Base-by-base conservation (phyloP, 768 basidiomycete species). In the Candolleomyces eurysporus region DNA sequence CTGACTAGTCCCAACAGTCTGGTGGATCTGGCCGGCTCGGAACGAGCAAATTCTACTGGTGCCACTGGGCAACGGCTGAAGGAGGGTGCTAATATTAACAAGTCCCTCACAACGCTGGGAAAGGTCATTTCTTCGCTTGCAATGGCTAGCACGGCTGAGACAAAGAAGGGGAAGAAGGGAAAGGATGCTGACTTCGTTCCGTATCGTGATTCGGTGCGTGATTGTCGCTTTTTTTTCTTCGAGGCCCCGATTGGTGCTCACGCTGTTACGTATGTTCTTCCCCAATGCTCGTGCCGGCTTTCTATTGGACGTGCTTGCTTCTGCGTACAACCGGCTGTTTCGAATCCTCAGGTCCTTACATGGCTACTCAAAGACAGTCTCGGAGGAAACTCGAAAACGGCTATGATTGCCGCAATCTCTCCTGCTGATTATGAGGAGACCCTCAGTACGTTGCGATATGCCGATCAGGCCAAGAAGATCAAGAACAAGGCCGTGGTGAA, bases 381-480 rank as follows among this genome's bases (percentile, higher is more conserved):
- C 57, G 97, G 97, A 21, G 97, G 93, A 6, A 96, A 96, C 76
- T 95, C 92, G 39, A 96, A 97, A 79, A 99, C 96, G 4, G 95
- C 96, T 5, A 98, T 99, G 97, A 98, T 99, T 65, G 97, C 97
- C 55, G 97, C 97, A 43, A 98, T 99, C 63, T 88, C 94, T 49
- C 96, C 95, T n/a, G 96, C 95, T 50, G 95, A 98, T 76, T 98
- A 98, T 70, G 96, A 98, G 66, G 96, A 98, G 75, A 98, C 96
- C 16, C 79, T 98, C 63, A 94, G 94, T 75, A 98, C 96, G 2
- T 79, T 99, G 61, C 91, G 97, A 5, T 98, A 99, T 75, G 97
- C 97, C 67, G 95, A 97, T 81, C 94, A 94, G 73, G 96, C 96
- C 39, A 99, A 99, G 89, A 96, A 96, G 88, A 99, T 99, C 78